Evolutionary conservation across 176 grass and related monocot species (phyloP).

Genomic region (Musa acuminata): DNA sequence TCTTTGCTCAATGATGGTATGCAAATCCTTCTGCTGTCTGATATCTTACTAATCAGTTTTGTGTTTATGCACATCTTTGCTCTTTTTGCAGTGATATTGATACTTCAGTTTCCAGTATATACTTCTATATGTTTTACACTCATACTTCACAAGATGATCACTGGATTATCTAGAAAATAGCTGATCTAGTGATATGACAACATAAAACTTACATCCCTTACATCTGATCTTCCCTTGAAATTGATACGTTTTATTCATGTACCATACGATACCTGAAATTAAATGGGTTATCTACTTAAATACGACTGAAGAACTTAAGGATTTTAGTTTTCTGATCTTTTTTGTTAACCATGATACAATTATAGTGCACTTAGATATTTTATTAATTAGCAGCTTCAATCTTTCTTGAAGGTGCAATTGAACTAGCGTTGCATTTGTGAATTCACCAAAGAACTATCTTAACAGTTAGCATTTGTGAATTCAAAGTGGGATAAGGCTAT

Average conservation of each 20-base stretch:
- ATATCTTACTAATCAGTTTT: background rate
- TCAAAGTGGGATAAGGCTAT: no score
- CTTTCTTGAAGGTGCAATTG: background rate
- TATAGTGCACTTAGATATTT: background rate
- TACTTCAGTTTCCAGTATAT: background rate
- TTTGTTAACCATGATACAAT: background rate
- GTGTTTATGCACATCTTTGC: background rate
- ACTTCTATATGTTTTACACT: background rate
- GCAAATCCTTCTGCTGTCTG: background rate
- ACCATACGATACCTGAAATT: background rate
- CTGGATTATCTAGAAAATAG: no score
- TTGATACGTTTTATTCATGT: no score
- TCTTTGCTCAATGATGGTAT: constrained; percentile 90
- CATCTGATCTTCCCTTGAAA: background rate
- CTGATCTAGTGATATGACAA: no score
- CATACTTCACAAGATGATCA: no score
- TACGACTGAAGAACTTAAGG: background rate
- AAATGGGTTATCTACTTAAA: background rate
- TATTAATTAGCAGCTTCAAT: background rate
- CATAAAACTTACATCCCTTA: background rate
- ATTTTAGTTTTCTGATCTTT: background rate
- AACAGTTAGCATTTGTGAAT: no score
- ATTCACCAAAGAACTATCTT: no score
- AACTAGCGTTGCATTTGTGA: no score
- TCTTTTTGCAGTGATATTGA: background rate